These are phyloP conservation scores for Solidago caesia DNA, from an alignment of 129 eudicot species.

Conservation along the genomic window DNA sequence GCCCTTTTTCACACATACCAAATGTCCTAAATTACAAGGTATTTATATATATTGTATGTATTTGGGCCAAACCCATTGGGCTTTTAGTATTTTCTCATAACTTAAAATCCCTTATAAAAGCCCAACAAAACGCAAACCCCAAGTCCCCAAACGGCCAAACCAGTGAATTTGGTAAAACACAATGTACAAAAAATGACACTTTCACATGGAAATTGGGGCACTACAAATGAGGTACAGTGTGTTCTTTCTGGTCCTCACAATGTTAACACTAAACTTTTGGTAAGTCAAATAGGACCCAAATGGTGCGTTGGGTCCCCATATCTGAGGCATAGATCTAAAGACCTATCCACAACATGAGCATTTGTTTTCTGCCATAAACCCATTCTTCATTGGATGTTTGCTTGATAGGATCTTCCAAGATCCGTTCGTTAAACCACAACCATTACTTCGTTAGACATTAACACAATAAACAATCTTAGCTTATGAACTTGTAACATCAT, in stretches of 20 bases:
- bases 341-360: not conserved
- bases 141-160: too few relatives aligned
- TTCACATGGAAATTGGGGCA: not conserved
- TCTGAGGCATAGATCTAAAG: slow-evolving; percentile 2
- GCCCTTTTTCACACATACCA: too few relatives aligned
- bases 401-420: not conserved
- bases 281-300: slow-evolving; percentile 2
- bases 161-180: too few relatives aligned
- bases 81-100: too few relatives aligned
- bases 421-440: too few relatives aligned
- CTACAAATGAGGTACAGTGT: not conserved
- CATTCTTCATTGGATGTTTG: not conserved
- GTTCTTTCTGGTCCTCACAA: slow-evolving; percentile 32
- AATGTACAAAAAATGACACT: not conserved
- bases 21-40: too few relatives aligned
- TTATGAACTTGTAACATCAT: not conserved
- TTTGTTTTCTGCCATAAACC: not conserved
- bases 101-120: too few relatives aligned
- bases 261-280: not conserved
- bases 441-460: not conserved
- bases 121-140: too few relatives aligned
- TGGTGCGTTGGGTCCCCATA: slow-evolving; percentile 18
- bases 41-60: too few relatives aligned
- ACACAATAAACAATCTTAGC: not conserved
- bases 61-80: too few relatives aligned